Base-by-base conservation (phyloP, 2,329 filamentous ascomycete genomes). In the Exophiala xenobiotica region DNA sequence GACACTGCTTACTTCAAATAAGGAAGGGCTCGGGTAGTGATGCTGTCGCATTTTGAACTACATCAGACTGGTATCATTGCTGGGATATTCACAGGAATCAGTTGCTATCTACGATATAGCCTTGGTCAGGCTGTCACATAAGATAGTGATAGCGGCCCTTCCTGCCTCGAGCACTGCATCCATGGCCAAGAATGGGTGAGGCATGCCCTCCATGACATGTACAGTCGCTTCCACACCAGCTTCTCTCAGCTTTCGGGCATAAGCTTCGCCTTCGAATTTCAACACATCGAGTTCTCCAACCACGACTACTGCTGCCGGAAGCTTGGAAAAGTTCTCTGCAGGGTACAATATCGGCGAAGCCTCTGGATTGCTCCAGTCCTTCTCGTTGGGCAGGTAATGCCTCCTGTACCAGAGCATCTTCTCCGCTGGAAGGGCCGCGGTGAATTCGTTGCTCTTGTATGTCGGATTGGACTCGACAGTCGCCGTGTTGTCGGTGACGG, bases 101-200 rank as follows among this genome's bases (percentile, higher is more conserved):
- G n/a, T n/a, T n/a, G n/a, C n/a, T n/a, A n/a, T n/a, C n/a, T 24
- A 22, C 22, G 7, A 11, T n/a, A 40, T 7, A 40, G 38, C 20
- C 38, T 24, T 40, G 7, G 4, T 23, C 38, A 40, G n/a, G 23
- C 38, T 40, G 8, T 72, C 68, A 51, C 70, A 72, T 63, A 73
- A 66, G 49, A 73, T 56, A 0, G 72, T 77, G 51, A 82, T 80
- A 0, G 78, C 76, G 48, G 72, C 66, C 56, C 66, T 72, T 0
- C 78, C 79, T 47, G 76, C 78, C 50, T 78, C 71, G 43, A 82
- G 62, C 2, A 70, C 78, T 1, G 69, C 77, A 61, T 82, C 78
- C 78, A 82, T 81, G 1, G 77, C 78, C 46, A 81, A 67, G 62
- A 82, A 82, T 0, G 78, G 77, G 67, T 82, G 79, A 3, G 78